These are phyloP conservation scores for Dactylonectria estremocensis DNA, from an alignment of 2,329 filamentous ascomycete species.

Conservation along the genomic window DNA sequence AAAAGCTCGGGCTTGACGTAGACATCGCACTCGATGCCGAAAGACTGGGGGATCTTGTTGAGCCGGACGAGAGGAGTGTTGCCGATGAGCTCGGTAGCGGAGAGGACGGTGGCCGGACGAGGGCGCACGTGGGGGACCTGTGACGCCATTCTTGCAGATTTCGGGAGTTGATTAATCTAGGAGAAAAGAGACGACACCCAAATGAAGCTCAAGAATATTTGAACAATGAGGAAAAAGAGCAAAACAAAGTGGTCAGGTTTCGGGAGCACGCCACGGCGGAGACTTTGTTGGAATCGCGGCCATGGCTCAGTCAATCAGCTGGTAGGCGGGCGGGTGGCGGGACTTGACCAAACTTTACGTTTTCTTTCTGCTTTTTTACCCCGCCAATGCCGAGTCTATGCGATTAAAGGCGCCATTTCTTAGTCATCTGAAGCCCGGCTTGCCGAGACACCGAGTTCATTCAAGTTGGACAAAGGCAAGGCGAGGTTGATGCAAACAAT, in stretches of 20 bases:
- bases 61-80: constrained; percentile 96
- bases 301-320: constrained; percentile 32
- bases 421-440: constrained; percentile 35
- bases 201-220: neutral
- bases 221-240: neutral
- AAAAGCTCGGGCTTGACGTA: constrained; percentile 95
- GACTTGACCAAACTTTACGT: constrained; percentile 32
- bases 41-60: constrained; percentile 91
- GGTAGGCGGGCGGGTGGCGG: constrained; percentile 33
- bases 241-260: constrained; percentile 15
- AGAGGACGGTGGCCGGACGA: constrained; percentile 62
- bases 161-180: neutral
- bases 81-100: constrained; percentile 90
- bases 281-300: constrained; percentile 33
- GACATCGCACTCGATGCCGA: constrained; percentile 90
- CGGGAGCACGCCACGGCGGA: constrained; percentile 47
- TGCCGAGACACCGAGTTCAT: constrained; percentile 26
- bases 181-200: constrained; percentile 1
- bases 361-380: constrained; percentile 36
- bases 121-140: constrained; percentile 52
- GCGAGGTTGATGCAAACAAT: neutral
- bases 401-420: constrained; percentile 23
- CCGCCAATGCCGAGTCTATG: constrained; percentile 52
- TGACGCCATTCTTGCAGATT: constrained; percentile 42
- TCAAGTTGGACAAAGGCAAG: constrained; percentile 16